These are phyloP conservation scores for Pholiota microspora DNA, from an alignment of 768 basidiomycete species.

Conservation along the genomic window DNA sequence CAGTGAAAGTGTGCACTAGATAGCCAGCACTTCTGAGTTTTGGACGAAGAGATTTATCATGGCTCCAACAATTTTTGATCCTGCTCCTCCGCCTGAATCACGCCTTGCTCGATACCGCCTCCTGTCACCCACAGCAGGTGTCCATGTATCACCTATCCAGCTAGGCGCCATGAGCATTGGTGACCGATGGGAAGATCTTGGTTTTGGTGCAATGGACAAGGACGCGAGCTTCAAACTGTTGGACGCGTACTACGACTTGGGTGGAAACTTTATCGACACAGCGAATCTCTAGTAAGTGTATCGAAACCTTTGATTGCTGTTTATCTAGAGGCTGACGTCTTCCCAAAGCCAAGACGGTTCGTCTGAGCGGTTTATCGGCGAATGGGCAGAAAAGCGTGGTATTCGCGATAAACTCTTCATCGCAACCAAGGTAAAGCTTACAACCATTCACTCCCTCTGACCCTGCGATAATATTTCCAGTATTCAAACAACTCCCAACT, in stretches of 20 bases:
- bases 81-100: neutral
- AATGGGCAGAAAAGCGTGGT: conserved; percentile 46
- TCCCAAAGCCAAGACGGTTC: conserved; percentile 45
- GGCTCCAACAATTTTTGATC: neutral
- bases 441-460: no score
- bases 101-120: conserved; percentile 24
- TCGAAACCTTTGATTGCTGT: neutral
- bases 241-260: conserved; percentile 39
- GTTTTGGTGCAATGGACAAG: conserved; percentile 40
- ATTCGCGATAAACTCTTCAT: conserved; percentile 50
- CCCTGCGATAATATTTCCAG: no score
- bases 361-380: conserved; percentile 52
- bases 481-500: conserved; percentile 30
- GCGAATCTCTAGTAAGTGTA: conserved; percentile 40
- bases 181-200: conserved; percentile 30
- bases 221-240: conserved; percentile 43
- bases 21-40: no score
- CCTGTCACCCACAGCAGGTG: conserved; percentile 33
- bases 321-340: neutral
- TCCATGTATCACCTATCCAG: conserved; percentile 41
- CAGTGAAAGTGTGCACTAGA: no score
- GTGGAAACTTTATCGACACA: conserved; percentile 50
- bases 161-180: conserved; percentile 45
- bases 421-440: conserved; percentile 37
- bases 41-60: neutral